These are phyloP conservation scores for Leccinum subfulvum DNA, from an alignment of 1,284 basidiomycete species.

Conservation along the genomic window DNA sequence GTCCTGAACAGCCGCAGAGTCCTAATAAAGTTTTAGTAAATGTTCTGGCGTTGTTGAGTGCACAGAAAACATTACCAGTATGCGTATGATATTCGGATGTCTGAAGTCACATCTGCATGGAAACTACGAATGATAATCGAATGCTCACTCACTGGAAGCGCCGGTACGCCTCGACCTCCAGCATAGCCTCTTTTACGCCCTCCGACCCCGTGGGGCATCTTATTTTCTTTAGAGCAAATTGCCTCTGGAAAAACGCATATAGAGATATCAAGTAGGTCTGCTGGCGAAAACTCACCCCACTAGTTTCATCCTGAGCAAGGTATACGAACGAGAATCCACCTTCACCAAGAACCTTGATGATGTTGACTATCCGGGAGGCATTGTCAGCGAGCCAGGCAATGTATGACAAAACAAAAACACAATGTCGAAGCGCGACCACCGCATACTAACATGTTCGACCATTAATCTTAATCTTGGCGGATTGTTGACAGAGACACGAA, in stretches of 20 bases:
- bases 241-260: conserved; percentile 46
- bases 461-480: conserved; percentile 88
- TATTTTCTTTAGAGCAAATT: conserved; percentile 95
- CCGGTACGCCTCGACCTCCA: conserved; percentile 88
- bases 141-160: conserved; percentile 73
- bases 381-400: conserved; percentile 3
- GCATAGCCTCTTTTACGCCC: conserved; percentile 82
- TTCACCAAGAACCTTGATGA: conserved; percentile 88
- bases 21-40: conserved; percentile 42
- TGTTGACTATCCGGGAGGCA: conserved; percentile 58
- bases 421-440: conserved; percentile 1
- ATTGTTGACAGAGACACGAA: conserved; percentile 76
- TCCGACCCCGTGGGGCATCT: conserved; percentile 81
- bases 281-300: conserved; percentile 53
- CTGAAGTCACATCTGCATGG: conserved; percentile 38
- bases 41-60: neutral
- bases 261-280: neutral
- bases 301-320: conserved; percentile 83
- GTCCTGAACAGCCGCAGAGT: conserved; percentile 93
- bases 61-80: conserved; percentile 52
- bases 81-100: conserved; percentile 87
- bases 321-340: conserved; percentile 96
- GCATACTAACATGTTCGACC: conserved; percentile 79
- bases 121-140: neutral
- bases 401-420: conserved; percentile 3